Conservation (phyloP, 441 rosid genomes). For the Gossypium gossypioides region DNA sequence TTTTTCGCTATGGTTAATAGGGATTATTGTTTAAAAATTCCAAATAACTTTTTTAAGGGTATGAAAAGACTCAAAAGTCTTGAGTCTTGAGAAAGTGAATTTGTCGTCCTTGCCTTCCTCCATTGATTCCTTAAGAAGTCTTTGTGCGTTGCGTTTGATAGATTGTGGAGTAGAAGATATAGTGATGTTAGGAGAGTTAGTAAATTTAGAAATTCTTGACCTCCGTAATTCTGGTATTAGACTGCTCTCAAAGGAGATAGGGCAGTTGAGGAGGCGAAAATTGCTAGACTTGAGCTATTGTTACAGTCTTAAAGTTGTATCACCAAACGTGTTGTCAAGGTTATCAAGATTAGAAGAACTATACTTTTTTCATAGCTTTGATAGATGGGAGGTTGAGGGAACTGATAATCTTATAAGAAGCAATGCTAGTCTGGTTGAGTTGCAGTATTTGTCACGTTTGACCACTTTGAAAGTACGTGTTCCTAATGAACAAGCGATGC, state of each 20-base stretch:
- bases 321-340: neutral
- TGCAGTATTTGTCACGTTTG: neutral
- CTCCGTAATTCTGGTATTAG: neutral
- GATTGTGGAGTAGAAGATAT: neutral
- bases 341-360: conserved; percentile 18
- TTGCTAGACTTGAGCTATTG: neutral
- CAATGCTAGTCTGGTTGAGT: neutral
- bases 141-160: conserved; percentile 21
- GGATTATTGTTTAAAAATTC: neutral
- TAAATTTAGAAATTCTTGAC: neutral
- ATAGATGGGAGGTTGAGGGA: neutral
- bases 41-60: neutral
- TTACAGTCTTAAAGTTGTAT: neutral
- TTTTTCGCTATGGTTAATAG: neutral
- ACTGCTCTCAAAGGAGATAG: neutral
- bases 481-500: neutral
- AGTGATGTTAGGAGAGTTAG: neutral
- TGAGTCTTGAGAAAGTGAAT: neutral
- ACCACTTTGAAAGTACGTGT: neutral
- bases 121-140: neutral
- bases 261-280: neutral
- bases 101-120: neutral
- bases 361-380: neutral
- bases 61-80: neutral
- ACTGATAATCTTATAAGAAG: neutral